Evolutionary conservation across 352 stramenopile genomes (phyloP).

Genomic region (Phytopythium vexans): DNA sequence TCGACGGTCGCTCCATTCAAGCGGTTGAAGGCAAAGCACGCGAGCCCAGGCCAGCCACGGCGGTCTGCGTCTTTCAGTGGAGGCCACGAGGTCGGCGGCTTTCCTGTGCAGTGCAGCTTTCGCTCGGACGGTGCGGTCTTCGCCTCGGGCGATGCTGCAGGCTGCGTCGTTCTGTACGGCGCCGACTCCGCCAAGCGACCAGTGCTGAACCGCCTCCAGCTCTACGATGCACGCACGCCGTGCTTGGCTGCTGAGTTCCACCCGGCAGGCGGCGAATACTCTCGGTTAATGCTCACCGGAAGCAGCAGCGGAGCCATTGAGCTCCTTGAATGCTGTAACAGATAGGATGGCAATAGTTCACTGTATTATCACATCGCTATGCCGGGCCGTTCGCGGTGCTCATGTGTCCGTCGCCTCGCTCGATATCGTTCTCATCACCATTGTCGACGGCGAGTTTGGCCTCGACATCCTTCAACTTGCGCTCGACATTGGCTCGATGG

Average conservation of each 20-base stretch:
- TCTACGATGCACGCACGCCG: conserved; percentile 13
- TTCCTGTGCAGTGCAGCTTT: conserved; percentile 51
- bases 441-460: conserved; percentile 6
- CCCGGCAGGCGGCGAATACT: not conserved
- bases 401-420: conserved; percentile 1
- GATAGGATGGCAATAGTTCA: too few species aligned
- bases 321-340: not conserved
- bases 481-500: conserved; percentile 41
- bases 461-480: conserved; percentile 58
- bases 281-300: conserved; percentile 18
- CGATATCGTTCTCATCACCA: conserved; percentile 2
- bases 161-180: conserved; percentile 46
- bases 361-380: too few species aligned
- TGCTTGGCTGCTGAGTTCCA: conserved; percentile 40
- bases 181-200: conserved; percentile 8
- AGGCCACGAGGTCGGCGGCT: conserved; percentile 40
- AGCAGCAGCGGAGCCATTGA: conserved; percentile 23
- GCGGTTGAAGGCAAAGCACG: conserved; percentile 18
- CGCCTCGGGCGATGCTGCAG: conserved; percentile 41
- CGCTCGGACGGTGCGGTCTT: conserved; percentile 35
- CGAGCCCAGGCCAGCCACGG: not conserved
- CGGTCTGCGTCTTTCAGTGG: conserved; percentile 15
- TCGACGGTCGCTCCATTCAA: conserved; percentile 46
- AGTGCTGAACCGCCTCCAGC: conserved; percentile 15
- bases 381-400: too few species aligned